These are phyloP conservation scores for Nakazawaea molendinolei DNA, from an alignment of 805 yeast genomes.

Conservation along the genomic window DNA sequence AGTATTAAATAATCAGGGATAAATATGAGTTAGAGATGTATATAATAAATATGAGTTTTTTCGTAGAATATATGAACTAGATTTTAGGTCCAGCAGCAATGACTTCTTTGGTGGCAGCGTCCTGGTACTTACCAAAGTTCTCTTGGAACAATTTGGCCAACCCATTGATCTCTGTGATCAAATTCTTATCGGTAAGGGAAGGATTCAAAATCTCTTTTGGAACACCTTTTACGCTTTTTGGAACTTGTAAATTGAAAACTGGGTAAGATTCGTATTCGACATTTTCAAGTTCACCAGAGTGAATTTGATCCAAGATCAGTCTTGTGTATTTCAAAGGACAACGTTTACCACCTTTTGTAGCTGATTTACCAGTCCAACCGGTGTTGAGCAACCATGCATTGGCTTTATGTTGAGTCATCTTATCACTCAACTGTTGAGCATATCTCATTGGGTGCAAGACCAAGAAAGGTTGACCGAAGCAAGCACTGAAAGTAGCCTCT, in stretches of 20 bases:
- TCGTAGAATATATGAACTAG: too few relatives aligned
- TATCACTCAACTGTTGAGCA: constrained; percentile 92
- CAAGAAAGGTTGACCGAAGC: constrained; percentile 98
- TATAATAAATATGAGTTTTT: too few relatives aligned
- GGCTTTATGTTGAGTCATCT: constrained; percentile 82
- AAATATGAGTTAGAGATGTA: too few relatives aligned
- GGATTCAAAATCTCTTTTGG: constrained; percentile 87
- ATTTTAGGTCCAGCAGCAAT: constrained; percentile 85
- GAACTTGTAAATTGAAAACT: constrained; percentile 80
- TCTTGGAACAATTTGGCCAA: constrained; percentile 76
- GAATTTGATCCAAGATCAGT: constrained; percentile 91
- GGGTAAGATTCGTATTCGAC: constrained; percentile 81
- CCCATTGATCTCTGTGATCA: constrained; percentile 41
- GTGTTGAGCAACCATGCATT: constrained; percentile 96
- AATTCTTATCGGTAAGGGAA: constrained; percentile 45
- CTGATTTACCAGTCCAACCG: constrained; percentile 97
- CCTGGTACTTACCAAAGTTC: constrained; percentile 80
- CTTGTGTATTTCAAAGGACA: constrained; percentile 97
- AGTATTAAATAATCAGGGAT: too few relatives aligned
- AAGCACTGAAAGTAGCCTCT: constrained; percentile 94
- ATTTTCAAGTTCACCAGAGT: constrained; percentile 78
- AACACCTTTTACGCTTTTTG: constrained; percentile 74
- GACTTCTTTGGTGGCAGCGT: constrained; percentile 79
- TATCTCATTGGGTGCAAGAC: constrained; percentile 97
- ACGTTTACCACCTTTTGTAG: constrained; percentile 90